These are phyloP conservation scores for Pistacia atlantica DNA, from an alignment of 345 rosid genomes.

Conservation along the genomic window DNA sequence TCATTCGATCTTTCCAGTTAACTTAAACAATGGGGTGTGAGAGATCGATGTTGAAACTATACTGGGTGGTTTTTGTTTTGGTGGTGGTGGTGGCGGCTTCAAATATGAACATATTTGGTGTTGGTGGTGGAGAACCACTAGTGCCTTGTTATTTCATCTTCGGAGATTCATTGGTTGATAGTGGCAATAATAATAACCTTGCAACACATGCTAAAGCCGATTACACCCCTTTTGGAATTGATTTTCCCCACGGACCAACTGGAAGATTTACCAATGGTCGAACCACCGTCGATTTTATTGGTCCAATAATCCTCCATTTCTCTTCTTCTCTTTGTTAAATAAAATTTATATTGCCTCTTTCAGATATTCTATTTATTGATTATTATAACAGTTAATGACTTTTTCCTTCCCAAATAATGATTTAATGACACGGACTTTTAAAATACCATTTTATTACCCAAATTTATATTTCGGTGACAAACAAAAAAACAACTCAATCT, in stretches of 20 bases:
- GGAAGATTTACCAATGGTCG: conserved; percentile 30
- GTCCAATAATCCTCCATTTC: background rate
- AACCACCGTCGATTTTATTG: conserved; percentile 14
- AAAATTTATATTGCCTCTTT: too few species aligned
- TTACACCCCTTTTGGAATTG: conserved; percentile 24
- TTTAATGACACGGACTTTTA: too few species aligned
- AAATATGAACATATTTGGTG: background rate
- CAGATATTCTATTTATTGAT: too few species aligned
- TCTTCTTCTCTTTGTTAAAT: too few species aligned
- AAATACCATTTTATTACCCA: too few species aligned
- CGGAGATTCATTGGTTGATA: conserved; percentile 31
- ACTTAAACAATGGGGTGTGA: background rate
- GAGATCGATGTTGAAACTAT: background rate
- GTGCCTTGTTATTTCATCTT: conserved; percentile 33
- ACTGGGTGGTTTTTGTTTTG: background rate
- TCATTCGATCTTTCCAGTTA: background rate
- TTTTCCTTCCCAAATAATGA: too few species aligned
- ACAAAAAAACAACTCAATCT: too few species aligned
- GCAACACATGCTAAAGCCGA: conserved; percentile 8
- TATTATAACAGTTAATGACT: too few species aligned
- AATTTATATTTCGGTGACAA: too few species aligned
- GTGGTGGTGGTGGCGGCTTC: background rate
- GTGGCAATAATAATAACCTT: conserved; percentile 24
- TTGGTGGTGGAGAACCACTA: background rate
- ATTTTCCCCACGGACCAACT: conserved; percentile 17